Evolutionary conservation across 1,284 basidiomycete species (phyloP).

Genomic region (Ceraceosorus guamensis): DNA sequence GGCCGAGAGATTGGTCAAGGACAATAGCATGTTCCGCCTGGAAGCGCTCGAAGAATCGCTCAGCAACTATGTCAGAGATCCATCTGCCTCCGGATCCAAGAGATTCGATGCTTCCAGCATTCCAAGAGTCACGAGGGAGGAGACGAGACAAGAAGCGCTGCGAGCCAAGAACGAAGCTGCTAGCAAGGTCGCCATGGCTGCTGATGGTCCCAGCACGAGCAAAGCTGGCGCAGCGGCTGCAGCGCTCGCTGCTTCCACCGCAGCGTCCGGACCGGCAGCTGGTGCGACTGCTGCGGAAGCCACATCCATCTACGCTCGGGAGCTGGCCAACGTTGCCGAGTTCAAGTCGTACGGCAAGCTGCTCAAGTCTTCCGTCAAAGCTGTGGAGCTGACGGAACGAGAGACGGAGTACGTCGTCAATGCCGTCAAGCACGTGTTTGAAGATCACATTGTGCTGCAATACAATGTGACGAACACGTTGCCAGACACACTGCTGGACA

Average conservation of each 20-base stretch:
- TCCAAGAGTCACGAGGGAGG: constrained; percentile 35
- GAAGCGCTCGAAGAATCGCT: constrained; percentile 36
- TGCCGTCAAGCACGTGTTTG: constrained; percentile 94
- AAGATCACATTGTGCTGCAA: constrained; percentile 79
- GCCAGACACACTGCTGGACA: constrained; percentile 90
- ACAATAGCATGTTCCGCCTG: constrained; percentile 58
- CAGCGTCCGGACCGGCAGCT: constrained; percentile 5
- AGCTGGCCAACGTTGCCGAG: constrained; percentile 79
- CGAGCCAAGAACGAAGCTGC: constrained; percentile 40
- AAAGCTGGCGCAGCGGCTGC: constrained; percentile 13
- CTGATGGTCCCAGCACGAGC: constrained; percentile 27
- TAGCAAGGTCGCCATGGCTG: constrained; percentile 40
- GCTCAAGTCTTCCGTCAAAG: constrained; percentile 75
- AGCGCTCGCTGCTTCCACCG: constrained; percentile 11
- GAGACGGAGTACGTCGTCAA: constrained; percentile 98
- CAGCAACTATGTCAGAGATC: constrained; percentile 33
- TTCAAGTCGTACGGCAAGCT: constrained; percentile 77
- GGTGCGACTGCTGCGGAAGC: constrained; percentile 53
- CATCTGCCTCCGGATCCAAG: constrained; percentile 17
- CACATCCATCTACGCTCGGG: constrained; percentile 65
- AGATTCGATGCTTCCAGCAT: constrained; percentile 39
- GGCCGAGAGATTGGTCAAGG: constrained; percentile 79
- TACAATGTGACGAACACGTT: constrained; percentile 99
- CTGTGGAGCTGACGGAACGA: constrained; percentile 80
- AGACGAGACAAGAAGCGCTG: constrained; percentile 34